These are phyloP conservation scores for Yamadazyma jaroonii DNA, from an alignment of 1,139 yeast species.

Conservation along the genomic window DNA sequence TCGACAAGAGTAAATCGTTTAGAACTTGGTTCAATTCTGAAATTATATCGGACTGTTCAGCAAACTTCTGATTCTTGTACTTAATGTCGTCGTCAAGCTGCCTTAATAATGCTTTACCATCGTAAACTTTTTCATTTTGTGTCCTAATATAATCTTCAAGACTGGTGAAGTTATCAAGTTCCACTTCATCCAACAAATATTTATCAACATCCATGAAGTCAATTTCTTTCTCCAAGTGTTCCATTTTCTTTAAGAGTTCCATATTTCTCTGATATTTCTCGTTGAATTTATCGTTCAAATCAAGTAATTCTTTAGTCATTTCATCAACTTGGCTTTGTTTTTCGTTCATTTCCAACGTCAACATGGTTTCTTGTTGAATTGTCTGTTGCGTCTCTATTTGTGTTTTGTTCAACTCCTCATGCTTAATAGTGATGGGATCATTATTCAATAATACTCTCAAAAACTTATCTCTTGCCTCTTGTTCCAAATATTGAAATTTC, in stretches of 20 bases:
- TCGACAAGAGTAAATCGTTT: conserved; percentile 3
- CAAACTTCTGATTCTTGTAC: neutral
- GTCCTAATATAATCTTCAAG: conserved; percentile 15
- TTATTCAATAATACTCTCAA: conserved; percentile 26
- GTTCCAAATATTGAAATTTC: conserved; percentile 63
- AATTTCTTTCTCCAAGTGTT: conserved; percentile 5
- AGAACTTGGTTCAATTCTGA: conserved; percentile 6
- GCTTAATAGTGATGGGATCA: conserved; percentile 16
- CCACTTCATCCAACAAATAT: conserved; percentile 7
- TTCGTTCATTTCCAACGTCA: conserved; percentile 17
- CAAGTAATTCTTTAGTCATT: conserved; percentile 17
- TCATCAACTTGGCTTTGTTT: conserved; percentile 20
- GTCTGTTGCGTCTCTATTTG: conserved; percentile 17
- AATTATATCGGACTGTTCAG: conserved; percentile 5
- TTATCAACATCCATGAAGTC: conserved; percentile 10
- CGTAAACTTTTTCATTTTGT: conserved; percentile 17
- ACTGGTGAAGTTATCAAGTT: conserved; percentile 6
- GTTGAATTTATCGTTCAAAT: conserved; percentile 17
- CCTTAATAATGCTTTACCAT: conserved; percentile 8
- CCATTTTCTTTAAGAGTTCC: conserved; percentile 16
- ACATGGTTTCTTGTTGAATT: conserved; percentile 18
- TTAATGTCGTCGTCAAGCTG: conserved; percentile 9
- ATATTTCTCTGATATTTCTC: conserved; percentile 12
- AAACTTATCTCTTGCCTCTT: conserved; percentile 65
- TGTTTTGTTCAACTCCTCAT: conserved; percentile 18